Evolutionary conservation across 2,329 filamentous ascomycete genomes (phyloP).

Genomic region (Sporothrix brasiliensis): DNA sequence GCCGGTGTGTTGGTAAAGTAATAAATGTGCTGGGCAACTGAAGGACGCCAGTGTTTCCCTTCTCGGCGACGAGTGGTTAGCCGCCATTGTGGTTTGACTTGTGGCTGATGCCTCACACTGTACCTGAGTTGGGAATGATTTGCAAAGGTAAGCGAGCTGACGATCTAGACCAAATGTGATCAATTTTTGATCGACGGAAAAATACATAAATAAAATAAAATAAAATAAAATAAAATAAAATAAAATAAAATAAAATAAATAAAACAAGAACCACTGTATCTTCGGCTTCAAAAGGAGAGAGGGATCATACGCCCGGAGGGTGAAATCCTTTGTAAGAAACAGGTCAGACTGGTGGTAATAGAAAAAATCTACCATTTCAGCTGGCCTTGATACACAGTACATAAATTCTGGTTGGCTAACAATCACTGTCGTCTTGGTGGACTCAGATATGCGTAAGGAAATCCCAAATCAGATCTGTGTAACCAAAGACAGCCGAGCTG

Average conservation of each 20-base stretch:
- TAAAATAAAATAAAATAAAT: background rate
- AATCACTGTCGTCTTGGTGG: background rate
- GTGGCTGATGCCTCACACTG: background rate
- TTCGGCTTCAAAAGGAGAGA: background rate
- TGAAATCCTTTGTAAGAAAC: background rate
- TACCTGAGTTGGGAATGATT: background rate
- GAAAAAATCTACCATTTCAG: background rate
- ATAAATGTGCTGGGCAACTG: background rate
- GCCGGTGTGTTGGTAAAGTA: background rate
- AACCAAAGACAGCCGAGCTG: slow-evolving; percentile 19
- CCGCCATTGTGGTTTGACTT: background rate
- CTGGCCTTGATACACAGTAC: background rate
- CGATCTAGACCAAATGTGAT: background rate
- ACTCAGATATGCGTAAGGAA: background rate
- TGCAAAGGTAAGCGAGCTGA: background rate
- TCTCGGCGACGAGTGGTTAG: background rate
- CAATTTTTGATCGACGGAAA: background rate
- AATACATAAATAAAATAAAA: background rate
- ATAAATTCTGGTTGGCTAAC: background rate
- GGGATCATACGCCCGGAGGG: background rate
- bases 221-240: background rate
- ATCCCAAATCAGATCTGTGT: background rate
- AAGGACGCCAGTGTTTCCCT: background rate
- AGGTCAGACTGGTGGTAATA: background rate
- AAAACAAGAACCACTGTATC: background rate